A percentile compares a stretch with the other conserved stretches of the same genome.
These are phyloP conservation scores for Crithidia bombi DNA, from an alignment of 208 protist genomes.

Conservation along the genomic window DNA sequence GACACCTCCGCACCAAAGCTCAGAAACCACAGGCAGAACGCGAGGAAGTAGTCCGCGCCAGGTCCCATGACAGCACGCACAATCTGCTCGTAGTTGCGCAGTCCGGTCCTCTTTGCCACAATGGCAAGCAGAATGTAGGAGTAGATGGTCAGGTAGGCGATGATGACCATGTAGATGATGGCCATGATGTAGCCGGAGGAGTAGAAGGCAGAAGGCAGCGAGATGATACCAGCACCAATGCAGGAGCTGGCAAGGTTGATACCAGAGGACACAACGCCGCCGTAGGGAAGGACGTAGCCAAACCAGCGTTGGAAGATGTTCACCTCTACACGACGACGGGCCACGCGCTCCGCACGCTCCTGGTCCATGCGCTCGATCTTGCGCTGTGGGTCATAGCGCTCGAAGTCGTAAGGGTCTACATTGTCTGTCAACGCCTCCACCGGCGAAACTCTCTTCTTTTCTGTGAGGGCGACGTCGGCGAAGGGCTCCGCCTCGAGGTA, in stretches of 20 bases:
- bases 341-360: conserved; percentile 27
- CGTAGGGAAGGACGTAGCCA: conserved; percentile 52
- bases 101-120: conserved; percentile 36
- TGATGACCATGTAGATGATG: conserved; percentile 33
- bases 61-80: conserved; percentile 49
- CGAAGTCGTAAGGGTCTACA: conserved; percentile 34
- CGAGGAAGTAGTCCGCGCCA: conserved; percentile 61
- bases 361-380: conserved; percentile 17
- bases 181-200: conserved; percentile 51
- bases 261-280: conserved; percentile 46
- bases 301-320: conserved; percentile 38
- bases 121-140: conserved; percentile 60
- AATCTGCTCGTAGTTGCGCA: conserved; percentile 54
- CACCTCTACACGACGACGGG: conserved; percentile 25
- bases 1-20: conserved; percentile 67
- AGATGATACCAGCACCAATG: conserved; percentile 69
- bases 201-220: conserved; percentile 58
- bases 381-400: conserved; percentile 5
- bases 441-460: background rate
- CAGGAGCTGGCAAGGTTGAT: conserved; percentile 59
- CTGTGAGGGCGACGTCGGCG: background rate
- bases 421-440: background rate
- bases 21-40: conserved; percentile 54
- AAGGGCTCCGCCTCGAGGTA: conserved; percentile 29
- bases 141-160: conserved; percentile 58